These are phyloP conservation scores for Thielaviopsis punctulata DNA, from an alignment of 2,329 filamentous ascomycete species.

Conservation along the genomic window DNA sequence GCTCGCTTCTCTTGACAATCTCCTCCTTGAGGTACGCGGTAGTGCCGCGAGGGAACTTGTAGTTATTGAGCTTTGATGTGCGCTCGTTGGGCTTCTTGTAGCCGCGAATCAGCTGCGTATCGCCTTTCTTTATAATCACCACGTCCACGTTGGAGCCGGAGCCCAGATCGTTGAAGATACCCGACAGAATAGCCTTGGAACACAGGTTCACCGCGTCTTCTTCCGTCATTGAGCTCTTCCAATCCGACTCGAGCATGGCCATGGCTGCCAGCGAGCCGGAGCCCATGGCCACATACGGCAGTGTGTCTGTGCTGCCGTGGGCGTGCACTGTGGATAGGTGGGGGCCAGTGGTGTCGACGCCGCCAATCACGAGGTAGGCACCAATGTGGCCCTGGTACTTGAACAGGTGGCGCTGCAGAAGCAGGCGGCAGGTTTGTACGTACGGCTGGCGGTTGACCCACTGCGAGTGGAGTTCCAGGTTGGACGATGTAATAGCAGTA, in stretches of 20 bases:
- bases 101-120: slow-evolving; percentile 85
- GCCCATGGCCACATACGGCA: slow-evolving; percentile 98
- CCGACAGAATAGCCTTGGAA: slow-evolving; percentile 77
- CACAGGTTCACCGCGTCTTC: slow-evolving; percentile 72
- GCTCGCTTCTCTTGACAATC: slow-evolving; percentile 83
- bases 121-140: slow-evolving; percentile 84
- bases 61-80: slow-evolving; percentile 80
- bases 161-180: slow-evolving; percentile 97
- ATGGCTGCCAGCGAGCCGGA: slow-evolving; percentile 91
- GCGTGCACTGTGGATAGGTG: slow-evolving; percentile 97
- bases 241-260: slow-evolving; percentile 93
- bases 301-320: slow-evolving; percentile 94
- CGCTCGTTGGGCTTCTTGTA: slow-evolving; percentile 87
- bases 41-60: slow-evolving; percentile 79
- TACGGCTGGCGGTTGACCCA: slow-evolving; percentile 92
- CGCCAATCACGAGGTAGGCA: slow-evolving; percentile 91
- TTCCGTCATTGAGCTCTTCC: slow-evolving; percentile 61
- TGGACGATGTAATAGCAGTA: slow-evolving; percentile 92
- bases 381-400: slow-evolving; percentile 95
- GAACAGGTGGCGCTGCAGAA: slow-evolving; percentile 99
- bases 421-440: slow-evolving; percentile 97
- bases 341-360: slow-evolving; percentile 85
- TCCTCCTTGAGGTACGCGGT: slow-evolving; percentile 93
- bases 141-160: slow-evolving; percentile 97
- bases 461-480: slow-evolving; percentile 91